Percentiles rank a stretch among this genome's conserved stretches.
These are phyloP conservation scores for Soucietia sequanensis DNA, from an alignment of 805 yeast genomes.

Conservation along the genomic window DNA sequence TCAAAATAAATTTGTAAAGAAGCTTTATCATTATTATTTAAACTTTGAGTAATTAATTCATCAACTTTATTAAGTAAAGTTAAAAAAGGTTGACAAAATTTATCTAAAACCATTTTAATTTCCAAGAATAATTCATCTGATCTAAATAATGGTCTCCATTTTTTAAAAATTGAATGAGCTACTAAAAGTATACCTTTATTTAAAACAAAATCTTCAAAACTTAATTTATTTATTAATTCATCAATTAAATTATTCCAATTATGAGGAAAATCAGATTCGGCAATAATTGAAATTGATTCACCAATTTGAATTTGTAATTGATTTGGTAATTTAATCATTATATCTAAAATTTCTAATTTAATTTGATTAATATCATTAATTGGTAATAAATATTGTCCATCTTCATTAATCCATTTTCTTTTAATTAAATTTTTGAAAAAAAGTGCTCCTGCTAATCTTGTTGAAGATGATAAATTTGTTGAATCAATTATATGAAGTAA, in stretches of 20 bases:
- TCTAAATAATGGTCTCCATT: slow-evolving; percentile 94
- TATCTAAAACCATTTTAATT: slow-evolving; percentile 80
- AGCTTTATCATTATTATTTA: slow-evolving; percentile 44
- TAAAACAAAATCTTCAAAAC: slow-evolving; percentile 61
- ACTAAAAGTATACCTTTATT: slow-evolving; percentile 87
- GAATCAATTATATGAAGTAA: slow-evolving; percentile 78
- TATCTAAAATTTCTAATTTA: slow-evolving; percentile 73
- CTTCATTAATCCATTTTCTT: slow-evolving; percentile 87
- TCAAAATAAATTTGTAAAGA: slow-evolving; percentile 60
- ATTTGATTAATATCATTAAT: slow-evolving; percentile 61
- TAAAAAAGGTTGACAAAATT: slow-evolving; percentile 79
- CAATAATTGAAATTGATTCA: slow-evolving; percentile 88
- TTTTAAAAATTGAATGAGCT: slow-evolving; percentile 91
- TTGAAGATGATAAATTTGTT: slow-evolving; percentile 46
- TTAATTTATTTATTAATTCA: slow-evolving; percentile 66
- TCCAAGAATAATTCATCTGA: slow-evolving; percentile 88
- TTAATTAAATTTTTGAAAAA: slow-evolving; percentile 86
- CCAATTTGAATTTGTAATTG: slow-evolving; percentile 90
- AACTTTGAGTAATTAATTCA: slow-evolving; percentile 48
- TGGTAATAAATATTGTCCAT: slow-evolving; percentile 71
- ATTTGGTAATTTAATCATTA: slow-evolving; percentile 81
- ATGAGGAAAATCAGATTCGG: slow-evolving; percentile 94
- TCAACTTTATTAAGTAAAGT: slow-evolving; percentile 69
- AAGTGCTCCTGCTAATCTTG: slow-evolving; percentile 84
- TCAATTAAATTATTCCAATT: slow-evolving; percentile 80